phyloP scores from a whole-genome alignment of 306 rosid genomes.

The Quercus robur region DNA sequence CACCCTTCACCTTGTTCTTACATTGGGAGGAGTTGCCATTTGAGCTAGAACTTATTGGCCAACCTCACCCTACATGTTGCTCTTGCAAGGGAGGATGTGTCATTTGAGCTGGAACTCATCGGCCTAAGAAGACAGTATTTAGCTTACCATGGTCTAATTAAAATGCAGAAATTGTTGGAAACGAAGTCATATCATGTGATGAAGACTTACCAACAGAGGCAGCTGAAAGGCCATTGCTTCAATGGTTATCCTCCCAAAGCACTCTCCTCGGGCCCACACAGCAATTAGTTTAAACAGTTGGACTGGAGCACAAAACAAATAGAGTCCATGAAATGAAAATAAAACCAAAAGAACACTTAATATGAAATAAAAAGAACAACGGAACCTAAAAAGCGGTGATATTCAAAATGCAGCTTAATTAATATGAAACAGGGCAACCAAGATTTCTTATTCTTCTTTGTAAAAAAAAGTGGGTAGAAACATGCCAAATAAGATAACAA shows the following conservation, averaged over 20 bases:
- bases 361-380: not conserved
- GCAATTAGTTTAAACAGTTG: not conserved
- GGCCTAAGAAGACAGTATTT: not conserved
- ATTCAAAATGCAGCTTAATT: not conserved
- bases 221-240: conserved; percentile 89
- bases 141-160: not conserved
- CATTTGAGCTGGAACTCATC: too few species aligned
- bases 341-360: not conserved
- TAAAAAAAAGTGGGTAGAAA: not conserved
- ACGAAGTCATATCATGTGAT: not conserved
- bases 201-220: conserved; percentile 69
- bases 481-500: not conserved
- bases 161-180: conserved; percentile 4
- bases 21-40: too few species aligned
- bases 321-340: not conserved
- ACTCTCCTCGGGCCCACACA: conserved; percentile 71
- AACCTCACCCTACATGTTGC: too few species aligned
- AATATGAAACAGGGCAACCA: not conserved
- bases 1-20: too few species aligned
- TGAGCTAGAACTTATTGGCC: too few species aligned
- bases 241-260: conserved; percentile 83
- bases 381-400: not conserved
- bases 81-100: too few species aligned
- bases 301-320: not conserved
- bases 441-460: not conserved